Base-by-base conservation (phyloP, 441 rosid species). In the Arabidopsis hybrid region DNA sequence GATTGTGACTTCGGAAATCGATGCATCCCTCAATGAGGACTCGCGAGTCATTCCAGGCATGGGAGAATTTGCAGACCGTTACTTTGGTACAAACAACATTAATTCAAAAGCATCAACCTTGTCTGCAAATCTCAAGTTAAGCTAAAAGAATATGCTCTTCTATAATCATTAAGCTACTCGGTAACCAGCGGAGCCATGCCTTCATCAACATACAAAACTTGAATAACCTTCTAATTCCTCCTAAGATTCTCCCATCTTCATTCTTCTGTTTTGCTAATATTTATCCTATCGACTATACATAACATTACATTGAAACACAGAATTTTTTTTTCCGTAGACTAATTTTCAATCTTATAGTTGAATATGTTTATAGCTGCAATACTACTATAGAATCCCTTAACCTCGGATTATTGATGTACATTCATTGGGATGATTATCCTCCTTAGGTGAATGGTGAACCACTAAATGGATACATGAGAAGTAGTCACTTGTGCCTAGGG, bases 31-130 rank as follows among this genome's bases (percentile, higher is more conserved):
- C 31, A 86, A 86, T 31, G 79, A 78, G 34, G 76, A 86, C 47
- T 79, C 80, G 0, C 82, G 83, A 0, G 96, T 89, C 65, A 86
- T 91, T 38, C 98, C 96, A 26, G 95, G 97, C 21, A 84, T 91
- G 91, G 97, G 98, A 21, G 93, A 90, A 78, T 90, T 94, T 4
- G 90, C 90, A 13, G 96, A 94, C 65, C 91, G 93, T 9, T 91
- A 91, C 72, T 91, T 93, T 47, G 91, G 96, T 65, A 91, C 98
- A 4, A 76, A 82, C 72, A 73, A 60, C 7, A 45, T 11, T 21
- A 17, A 40, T 21, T 38, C 40, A 32, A 46, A 75, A 13, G 64
- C 18, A 32, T 13, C 79, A 57, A 12, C 11, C 50, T 14, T 36
- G 62, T 53, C 62, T 38, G 35, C 49, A 67, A 13, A 8, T 56